Conservation (phyloP, 345 rosid genomes). For the Eucalyptus grandis region DNA sequence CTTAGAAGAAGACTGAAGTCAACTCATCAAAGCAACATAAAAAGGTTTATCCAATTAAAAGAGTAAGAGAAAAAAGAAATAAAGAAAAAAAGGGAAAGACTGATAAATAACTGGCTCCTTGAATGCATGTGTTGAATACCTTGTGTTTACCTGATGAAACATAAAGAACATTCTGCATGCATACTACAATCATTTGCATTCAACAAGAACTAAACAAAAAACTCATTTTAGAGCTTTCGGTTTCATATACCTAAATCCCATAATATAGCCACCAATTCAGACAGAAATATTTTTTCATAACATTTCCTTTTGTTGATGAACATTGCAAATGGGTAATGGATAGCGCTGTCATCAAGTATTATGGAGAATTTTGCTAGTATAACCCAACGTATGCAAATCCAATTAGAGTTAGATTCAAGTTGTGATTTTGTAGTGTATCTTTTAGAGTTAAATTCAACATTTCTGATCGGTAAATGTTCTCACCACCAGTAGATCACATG, state of each 20-base stretch:
- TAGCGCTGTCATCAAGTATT: background rate
- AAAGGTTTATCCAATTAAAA: background rate
- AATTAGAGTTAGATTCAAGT: background rate
- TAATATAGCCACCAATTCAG: background rate
- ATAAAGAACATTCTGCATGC: background rate
- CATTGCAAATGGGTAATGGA: background rate
- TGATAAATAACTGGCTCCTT: background rate
- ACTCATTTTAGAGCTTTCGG: background rate
- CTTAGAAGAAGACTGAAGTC: background rate
- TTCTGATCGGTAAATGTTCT: background rate
- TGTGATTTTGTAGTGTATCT: background rate
- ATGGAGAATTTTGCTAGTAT: background rate
- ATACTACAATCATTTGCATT: background rate
- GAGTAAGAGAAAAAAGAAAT: background rate
- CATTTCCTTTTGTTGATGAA: background rate
- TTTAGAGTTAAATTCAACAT: background rate
- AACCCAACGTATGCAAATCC: background rate
- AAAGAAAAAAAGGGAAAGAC: background rate
- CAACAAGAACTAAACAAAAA: background rate
- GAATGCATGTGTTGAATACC: background rate
- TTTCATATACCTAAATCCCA: background rate
- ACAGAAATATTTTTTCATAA: background rate
- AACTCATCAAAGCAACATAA: background rate
- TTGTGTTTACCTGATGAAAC: background rate
- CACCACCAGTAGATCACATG: background rate